A percentile compares a stretch with the other conserved stretches of the same genome.
Evolutionary conservation across 2,329 filamentous ascomycete genomes (phyloP).

Genomic region (Diplocarpon mali): DNA sequence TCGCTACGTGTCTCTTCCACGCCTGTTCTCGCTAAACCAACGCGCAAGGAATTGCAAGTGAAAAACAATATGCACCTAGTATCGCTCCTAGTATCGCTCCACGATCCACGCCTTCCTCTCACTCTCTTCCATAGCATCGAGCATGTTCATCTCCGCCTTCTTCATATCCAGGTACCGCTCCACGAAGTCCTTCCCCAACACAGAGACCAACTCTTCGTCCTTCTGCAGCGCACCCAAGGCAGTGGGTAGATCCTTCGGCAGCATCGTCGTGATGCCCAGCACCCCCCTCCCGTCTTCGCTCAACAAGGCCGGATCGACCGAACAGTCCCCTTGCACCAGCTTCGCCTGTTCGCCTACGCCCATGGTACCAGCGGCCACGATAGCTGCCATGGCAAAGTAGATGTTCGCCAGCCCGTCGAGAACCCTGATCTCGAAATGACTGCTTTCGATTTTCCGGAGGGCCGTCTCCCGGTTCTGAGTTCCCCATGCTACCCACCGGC

Average conservation of each 20-base stretch:
- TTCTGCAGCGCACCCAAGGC: conserved; percentile 40
- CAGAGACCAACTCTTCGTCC: conserved; percentile 35
- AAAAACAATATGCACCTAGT: no score
- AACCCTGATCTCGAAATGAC: conserved; percentile 69
- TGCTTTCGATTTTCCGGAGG: conserved; percentile 52
- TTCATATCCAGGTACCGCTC: conserved; percentile 48
- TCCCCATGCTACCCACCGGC: conserved; percentile 69
- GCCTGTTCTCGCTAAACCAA: no score
- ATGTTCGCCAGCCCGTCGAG: conserved; percentile 73
- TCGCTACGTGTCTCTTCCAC: no score
- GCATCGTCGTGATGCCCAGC: conserved; percentile 41
- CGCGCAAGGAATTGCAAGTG: no score
- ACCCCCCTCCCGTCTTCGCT: conserved; percentile 34
- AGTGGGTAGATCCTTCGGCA: conserved; percentile 44
- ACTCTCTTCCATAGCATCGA: conserved; percentile 37
- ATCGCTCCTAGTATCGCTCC: conserved; percentile 53
- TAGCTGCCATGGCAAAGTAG: conserved; percentile 55
- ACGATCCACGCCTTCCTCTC: conserved; percentile 48
- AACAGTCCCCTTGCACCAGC: conserved; percentile 42
- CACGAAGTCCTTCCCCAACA: conserved; percentile 41
- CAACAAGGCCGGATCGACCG: conserved; percentile 41
- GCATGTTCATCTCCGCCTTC: conserved; percentile 41
- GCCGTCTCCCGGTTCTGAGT: conserved; percentile 71
- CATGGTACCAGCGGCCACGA: conserved; percentile 47
- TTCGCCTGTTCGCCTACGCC: conserved; percentile 37